Conservation (phyloP, 2,329 filamentous ascomycete genomes). For the Passalora sequoiae region DNA sequence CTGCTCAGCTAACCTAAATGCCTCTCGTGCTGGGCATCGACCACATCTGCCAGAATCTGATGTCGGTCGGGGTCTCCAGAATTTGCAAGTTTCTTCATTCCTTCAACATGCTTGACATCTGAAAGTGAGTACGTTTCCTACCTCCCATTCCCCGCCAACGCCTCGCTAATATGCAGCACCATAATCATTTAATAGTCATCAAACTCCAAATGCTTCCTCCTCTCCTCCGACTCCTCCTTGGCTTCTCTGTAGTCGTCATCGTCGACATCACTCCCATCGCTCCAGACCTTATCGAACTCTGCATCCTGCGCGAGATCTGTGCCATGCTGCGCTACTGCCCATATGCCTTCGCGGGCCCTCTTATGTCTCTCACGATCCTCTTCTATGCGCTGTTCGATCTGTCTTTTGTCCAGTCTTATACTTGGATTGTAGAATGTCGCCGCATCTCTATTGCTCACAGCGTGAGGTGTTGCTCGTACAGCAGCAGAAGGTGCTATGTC, state of each 20-base stretch:
- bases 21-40: no score
- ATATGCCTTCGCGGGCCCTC: slow-evolving; percentile 82
- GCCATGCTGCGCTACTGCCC: slow-evolving; percentile 58
- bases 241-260: slow-evolving; percentile 78
- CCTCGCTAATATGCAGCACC: slow-evolving; percentile 8
- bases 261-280: slow-evolving; percentile 78
- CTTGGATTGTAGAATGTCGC: slow-evolving; percentile 13
- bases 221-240: slow-evolving; percentile 64
- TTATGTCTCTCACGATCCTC: slow-evolving; percentile 96
- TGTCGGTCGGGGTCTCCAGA: no score
- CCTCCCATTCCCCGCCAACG: slow-evolving; percentile 5
- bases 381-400: slow-evolving; percentile 93
- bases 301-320: slow-evolving; percentile 54
- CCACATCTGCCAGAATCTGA: no score
- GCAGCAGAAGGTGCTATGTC: slow-evolving; percentile 2
- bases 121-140: no score
- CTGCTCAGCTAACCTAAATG: no score
- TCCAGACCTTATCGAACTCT: slow-evolving; percentile 78
- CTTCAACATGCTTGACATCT: no score
- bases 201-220: slow-evolving; percentile 45
- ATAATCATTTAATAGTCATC: slow-evolving; percentile 23
- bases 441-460: slow-evolving; percentile 18
- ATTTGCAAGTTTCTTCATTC: no score
- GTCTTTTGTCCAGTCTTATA: slow-evolving; percentile 67
- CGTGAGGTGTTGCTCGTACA: slow-evolving; percentile 23